A percentile compares a stretch with the other conserved stretches of the same genome.
Evolutionary conservation across 2,329 filamentous ascomycete species (phyloP).

Genomic region (Fonsecaea monophora): DNA sequence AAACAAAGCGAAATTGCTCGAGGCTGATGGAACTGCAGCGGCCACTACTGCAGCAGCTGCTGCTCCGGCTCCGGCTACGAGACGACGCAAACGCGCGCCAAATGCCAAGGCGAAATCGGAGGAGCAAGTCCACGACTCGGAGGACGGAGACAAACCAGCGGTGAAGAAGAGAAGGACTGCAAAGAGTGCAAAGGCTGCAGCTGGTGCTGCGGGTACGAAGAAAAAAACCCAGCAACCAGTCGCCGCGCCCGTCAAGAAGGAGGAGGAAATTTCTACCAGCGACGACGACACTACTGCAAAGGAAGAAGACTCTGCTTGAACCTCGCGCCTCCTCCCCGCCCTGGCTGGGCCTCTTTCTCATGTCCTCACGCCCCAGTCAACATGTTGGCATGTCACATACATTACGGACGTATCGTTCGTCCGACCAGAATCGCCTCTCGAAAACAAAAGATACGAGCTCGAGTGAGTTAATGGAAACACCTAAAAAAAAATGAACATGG

Average conservation of each 20-base stretch:
- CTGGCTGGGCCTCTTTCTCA: too few species aligned
- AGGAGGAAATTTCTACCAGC: background rate
- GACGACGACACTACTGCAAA: background rate
- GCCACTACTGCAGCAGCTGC: background rate
- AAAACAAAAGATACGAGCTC: too few species aligned
- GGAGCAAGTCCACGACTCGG: background rate
- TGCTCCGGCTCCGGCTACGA: background rate
- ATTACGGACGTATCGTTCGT: too few species aligned
- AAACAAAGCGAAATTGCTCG: slow-evolving; percentile 14
- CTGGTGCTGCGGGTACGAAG: background rate
- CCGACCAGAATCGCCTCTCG: too few species aligned
- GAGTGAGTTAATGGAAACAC: too few species aligned
- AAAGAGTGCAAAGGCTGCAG: background rate
- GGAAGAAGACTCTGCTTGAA: background rate
- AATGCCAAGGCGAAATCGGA: background rate
- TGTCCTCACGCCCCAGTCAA: too few species aligned
- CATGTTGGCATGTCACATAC: too few species aligned
- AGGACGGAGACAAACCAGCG: background rate
- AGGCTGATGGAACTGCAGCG: background rate
- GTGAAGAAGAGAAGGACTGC: background rate
- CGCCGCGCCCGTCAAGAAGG: background rate
- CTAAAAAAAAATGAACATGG: too few species aligned
- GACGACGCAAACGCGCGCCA: background rate
- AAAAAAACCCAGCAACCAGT: background rate
- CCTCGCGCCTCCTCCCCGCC: background rate